phyloP scores from a whole-genome alignment of 192 early-diverging fungal genomes.

The Linnemannia hyalina region DNA sequence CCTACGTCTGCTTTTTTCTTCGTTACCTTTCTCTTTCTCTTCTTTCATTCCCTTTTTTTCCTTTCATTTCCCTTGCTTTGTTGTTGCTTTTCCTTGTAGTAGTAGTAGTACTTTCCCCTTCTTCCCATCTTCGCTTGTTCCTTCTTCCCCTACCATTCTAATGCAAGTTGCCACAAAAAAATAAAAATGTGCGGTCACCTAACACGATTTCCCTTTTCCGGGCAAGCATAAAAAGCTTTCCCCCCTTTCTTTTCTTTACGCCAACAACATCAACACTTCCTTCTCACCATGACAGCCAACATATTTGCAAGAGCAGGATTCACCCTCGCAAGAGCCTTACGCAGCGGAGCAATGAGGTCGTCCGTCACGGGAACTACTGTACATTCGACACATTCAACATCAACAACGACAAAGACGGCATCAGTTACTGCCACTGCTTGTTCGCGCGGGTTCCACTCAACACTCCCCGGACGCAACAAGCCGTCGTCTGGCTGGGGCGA shows the following conservation, averaged over 20 bases:
- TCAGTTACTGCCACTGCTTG: not conserved
- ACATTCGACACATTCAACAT: not conserved
- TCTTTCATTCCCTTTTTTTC: not conserved
- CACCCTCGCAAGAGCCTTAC: not conserved
- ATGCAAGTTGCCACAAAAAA: no score
- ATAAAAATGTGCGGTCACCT: no score
- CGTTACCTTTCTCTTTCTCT: not conserved
- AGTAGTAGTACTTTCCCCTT: not conserved
- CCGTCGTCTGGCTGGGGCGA: conserved; percentile 41
- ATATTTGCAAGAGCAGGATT: conserved; percentile 12
- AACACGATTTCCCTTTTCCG: no score
- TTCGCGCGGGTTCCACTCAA: conserved; percentile 25
- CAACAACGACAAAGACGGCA: not conserved
- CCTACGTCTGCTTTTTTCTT: not conserved
- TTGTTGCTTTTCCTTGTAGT: not conserved
- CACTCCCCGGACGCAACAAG: conserved; percentile 6
- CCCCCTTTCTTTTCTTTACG: not conserved
- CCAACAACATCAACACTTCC: not conserved
- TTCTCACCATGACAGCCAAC: not conserved
- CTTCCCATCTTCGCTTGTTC: not conserved
- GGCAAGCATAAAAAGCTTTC: no score
- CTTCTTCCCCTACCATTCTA: not conserved
- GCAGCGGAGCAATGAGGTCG: not conserved
- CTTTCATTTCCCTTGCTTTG: not conserved
- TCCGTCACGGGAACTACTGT: not conserved